Evolutionary conservation across 164 flowering plant species (phyloP), one percentile per base, ranked within the genome.

Genomic region (Vitis rotundifolia): DNA sequence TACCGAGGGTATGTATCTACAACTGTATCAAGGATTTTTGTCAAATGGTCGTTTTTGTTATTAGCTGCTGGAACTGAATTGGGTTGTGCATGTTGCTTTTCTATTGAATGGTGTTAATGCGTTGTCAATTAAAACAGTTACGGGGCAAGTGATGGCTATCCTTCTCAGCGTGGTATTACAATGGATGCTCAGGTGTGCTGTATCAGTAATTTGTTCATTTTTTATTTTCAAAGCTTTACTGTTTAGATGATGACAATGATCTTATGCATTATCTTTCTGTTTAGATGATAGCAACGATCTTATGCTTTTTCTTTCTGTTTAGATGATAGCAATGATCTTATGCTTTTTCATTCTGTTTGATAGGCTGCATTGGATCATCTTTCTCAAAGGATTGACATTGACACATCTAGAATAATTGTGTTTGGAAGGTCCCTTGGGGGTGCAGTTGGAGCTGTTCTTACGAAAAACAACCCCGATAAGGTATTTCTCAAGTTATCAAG

Each of bases 341-440:
- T 15, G n/a, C 1, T 55, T 60, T 37, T 56, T 53, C 63, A 59
- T 73, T 62, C 11, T 68, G 31, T 69, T 73, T 63, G 49, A 37
- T 75, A 96, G 97, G 98, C 98, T 69, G 99, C 99, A 80, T 76
- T 96, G 80, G 97, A 96, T 79, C 95, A 96, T 85, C 90, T 96
- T 31, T 63, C 31, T 77, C 89, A 87, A 75, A 86, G 99, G 76
- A 88, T 88, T 61, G 99, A 96, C 75, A 93, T 96, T 72, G 99
- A 96, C 73, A 86, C 94, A 28, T 83, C 91, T 66, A 88, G 89
- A 70, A 91, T 96, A 75, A 77, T 93, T 77, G 97, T 96, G 49
- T 96, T 93, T 79, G 99, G 99, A 71, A 88, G 99, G 76, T 93
- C 98, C 62, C 97, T 96, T 70, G 99, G 99, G 59, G 99, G 99